Conservation (phyloP, 345 rosid species). For the Lenwebbia sp. region DNA sequence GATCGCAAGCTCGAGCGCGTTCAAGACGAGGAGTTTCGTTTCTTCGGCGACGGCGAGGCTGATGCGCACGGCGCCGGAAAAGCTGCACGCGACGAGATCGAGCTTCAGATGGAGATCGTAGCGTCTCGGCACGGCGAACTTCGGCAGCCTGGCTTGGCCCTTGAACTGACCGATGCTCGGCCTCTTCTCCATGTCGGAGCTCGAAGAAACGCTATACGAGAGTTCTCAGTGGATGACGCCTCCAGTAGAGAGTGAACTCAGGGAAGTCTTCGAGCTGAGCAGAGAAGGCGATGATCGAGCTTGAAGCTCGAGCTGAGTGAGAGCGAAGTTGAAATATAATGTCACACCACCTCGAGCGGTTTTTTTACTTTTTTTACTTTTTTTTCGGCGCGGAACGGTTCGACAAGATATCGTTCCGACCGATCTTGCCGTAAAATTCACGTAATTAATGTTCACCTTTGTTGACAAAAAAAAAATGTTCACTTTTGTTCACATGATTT, state of each 20-base stretch:
- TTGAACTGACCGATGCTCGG: constrained; percentile 11
- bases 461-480: too few relatives aligned
- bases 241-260: not conserved
- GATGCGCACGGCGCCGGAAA: constrained; percentile 14
- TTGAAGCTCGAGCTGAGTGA: not conserved
- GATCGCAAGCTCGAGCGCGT: constrained; percentile 22
- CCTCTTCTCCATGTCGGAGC: not conserved
- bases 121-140: constrained; percentile 5
- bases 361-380: not conserved
- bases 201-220: not conserved
- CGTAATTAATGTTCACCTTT: too few relatives aligned
- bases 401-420: not conserved
- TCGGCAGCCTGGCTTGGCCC: constrained; percentile 20
- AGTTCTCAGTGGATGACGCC: not conserved
- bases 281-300: not conserved
- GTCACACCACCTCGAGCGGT: not conserved
- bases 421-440: not conserved
- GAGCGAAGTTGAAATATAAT: not conserved
- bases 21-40: constrained; percentile 25
- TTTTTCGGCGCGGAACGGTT: not conserved
- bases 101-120: constrained; percentile 17
- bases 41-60: constrained; percentile 12
- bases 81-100: constrained; percentile 18
- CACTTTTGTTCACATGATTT: too few relatives aligned
- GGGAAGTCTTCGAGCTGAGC: not conserved